Conservation (phyloP, 805 yeast species). For the Ogataea pini region DNA sequence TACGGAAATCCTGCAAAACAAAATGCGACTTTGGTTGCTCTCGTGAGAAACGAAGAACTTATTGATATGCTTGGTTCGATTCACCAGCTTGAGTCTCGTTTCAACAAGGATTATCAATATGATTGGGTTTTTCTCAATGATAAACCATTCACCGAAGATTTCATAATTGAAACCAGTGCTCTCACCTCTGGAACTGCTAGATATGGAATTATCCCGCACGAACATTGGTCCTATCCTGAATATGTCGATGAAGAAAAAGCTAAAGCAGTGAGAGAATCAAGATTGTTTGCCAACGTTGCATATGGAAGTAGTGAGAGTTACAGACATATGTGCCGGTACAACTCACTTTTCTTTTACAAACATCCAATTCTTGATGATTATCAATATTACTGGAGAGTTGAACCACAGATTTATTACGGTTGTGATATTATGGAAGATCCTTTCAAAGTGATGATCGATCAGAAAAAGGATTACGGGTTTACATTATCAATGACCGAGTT, state of each 20-base stretch:
- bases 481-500: slow-evolving; percentile 64
- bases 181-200: slow-evolving; percentile 46
- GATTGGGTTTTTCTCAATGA: slow-evolving; percentile 54
- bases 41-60: slow-evolving; percentile 45
- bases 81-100: slow-evolving; percentile 41
- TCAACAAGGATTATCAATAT: slow-evolving; percentile 40
- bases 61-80: slow-evolving; percentile 43
- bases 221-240: slow-evolving; percentile 55
- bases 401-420: slow-evolving; percentile 51
- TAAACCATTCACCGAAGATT: slow-evolving; percentile 44
- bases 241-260: slow-evolving; percentile 46
- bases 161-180: slow-evolving; percentile 39
- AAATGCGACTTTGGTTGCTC: slow-evolving; percentile 62
- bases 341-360: slow-evolving; percentile 54
- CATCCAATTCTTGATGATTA: slow-evolving; percentile 52
- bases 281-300: slow-evolving; percentile 41
- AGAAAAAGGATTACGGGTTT: slow-evolving; percentile 51
- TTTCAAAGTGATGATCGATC: slow-evolving; percentile 54
- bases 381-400: slow-evolving; percentile 64
- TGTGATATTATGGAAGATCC: slow-evolving; percentile 58
- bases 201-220: slow-evolving; percentile 48
- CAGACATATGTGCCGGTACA: slow-evolving; percentile 67
- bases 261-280: slow-evolving; percentile 35
- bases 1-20: slow-evolving; percentile 31
- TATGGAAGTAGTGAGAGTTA: slow-evolving; percentile 69